phyloP scores from a whole-genome alignment of 352 stramenopile species.

The Phytophthora boehmeriae region DNA sequence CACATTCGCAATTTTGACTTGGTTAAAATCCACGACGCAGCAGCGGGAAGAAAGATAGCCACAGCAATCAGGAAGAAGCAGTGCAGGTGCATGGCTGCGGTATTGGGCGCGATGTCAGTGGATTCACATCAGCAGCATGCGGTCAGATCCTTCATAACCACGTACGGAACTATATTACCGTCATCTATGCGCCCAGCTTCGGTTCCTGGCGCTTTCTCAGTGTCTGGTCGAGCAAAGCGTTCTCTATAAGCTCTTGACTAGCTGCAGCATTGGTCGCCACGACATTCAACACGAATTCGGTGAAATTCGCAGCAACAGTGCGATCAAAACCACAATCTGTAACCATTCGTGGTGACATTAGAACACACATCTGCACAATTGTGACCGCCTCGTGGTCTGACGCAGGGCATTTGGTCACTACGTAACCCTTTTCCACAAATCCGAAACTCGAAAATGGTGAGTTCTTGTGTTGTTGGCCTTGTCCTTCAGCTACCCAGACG shows the following conservation, averaged over 20 bases:
- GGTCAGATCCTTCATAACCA: too few relatives aligned
- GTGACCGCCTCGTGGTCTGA: constrained; percentile 33
- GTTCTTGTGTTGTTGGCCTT: constrained; percentile 22
- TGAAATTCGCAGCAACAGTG: constrained; percentile 43
- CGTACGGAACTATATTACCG: too few relatives aligned
- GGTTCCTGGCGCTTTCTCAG: constrained; percentile 16
- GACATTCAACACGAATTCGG: constrained; percentile 55
- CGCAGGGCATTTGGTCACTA: constrained; percentile 51
- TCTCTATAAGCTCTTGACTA: constrained; percentile 62
- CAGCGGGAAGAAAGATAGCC: too few relatives aligned
- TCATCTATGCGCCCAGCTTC: too few relatives aligned
- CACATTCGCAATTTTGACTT: too few relatives aligned
- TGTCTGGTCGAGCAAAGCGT: constrained; percentile 42
- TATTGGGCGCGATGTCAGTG: too few relatives aligned
- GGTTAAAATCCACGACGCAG: too few relatives aligned
- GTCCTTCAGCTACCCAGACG: constrained; percentile 35
- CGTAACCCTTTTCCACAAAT: constrained; percentile 67
- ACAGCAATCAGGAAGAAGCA: too few relatives aligned
- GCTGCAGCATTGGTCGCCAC: constrained; percentile 43
- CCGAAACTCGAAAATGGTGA: constrained; percentile 44
- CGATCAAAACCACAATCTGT: constrained; percentile 30
- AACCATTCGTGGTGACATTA: constrained; percentile 56
- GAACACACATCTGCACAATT: constrained; percentile 58
- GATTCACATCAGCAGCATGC: too few relatives aligned
- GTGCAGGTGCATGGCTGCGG: too few relatives aligned